Conservation (phyloP, 1,284 basidiomycete genomes). For the Irpex sp. region DNA sequence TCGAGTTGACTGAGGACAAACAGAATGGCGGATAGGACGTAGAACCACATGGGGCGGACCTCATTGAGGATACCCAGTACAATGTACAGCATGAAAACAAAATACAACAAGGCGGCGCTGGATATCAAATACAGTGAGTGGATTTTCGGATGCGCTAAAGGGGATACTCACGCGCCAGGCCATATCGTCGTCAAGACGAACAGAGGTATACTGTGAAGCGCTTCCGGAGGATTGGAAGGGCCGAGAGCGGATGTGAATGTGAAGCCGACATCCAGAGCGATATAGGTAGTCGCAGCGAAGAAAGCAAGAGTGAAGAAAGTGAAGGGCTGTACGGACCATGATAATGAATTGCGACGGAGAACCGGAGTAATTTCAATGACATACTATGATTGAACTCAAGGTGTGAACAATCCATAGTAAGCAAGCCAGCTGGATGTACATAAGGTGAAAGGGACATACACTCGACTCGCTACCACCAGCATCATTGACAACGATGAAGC, state of each 20-base stretch:
- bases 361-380: constrained; percentile 23
- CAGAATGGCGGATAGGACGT: constrained; percentile 58
- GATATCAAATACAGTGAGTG: constrained; percentile 3
- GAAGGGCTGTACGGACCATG: constrained; percentile 48
- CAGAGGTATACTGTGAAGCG: constrained; percentile 62
- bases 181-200: constrained; percentile 82
- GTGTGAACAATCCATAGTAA: constrained; percentile 31
- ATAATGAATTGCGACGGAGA: not conserved
- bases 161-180: constrained; percentile 67
- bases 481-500: not conserved
- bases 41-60: constrained; percentile 68
- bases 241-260: constrained; percentile 60
- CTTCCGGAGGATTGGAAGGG: constrained; percentile 49
- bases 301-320: constrained; percentile 55
- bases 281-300: constrained; percentile 72
- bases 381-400: constrained; percentile 60
- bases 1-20: constrained; percentile 76
- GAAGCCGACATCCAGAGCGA: constrained; percentile 75
- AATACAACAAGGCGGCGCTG: constrained; percentile 67
- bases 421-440: not conserved
- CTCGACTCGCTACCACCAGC: not conserved
- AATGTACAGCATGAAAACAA: constrained; percentile 73
- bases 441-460: not conserved
- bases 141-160: not conserved
- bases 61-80: constrained; percentile 71